These are phyloP conservation scores for Rachicladosporium sp. DNA, from an alignment of 2,329 filamentous ascomycete genomes.

Conservation along the genomic window DNA sequence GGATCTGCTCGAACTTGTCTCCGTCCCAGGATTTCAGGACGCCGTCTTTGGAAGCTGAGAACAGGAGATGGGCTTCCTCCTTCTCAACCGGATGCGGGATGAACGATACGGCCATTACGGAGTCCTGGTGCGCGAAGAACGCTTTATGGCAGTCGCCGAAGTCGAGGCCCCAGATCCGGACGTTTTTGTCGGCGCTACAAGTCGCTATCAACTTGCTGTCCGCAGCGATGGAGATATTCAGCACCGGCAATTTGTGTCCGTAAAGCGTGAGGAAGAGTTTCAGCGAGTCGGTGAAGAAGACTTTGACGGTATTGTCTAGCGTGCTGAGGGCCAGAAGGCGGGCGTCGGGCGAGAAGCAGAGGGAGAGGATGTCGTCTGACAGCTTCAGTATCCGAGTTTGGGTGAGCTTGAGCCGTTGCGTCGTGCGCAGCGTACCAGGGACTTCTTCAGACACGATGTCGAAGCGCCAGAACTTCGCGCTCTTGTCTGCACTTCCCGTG, in stretches of 20 bases:
- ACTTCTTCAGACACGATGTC: conserved; percentile 90
- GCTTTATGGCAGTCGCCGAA: conserved; percentile 98
- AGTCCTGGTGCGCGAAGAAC: conserved; percentile 92
- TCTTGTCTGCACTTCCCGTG: conserved; percentile 90
- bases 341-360: conserved; percentile 82
- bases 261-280: conserved; percentile 98
- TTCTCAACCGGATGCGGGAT: conserved; percentile 75
- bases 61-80: conserved; percentile 91
- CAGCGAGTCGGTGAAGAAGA: conserved; percentile 87
- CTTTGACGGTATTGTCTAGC: conserved; percentile 94
- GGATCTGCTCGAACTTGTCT: conserved; percentile 98
- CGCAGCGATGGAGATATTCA: conserved; percentile 94
- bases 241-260: conserved; percentile 90
- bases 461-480: conserved; percentile 95
- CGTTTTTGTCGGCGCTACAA: conserved; percentile 96
- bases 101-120: conserved; percentile 85
- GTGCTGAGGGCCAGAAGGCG: conserved; percentile 77
- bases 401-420: conserved; percentile 70
- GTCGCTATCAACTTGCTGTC: conserved; percentile 97
- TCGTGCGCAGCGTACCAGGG: conserved; percentile 79
- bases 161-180: conserved; percentile 92
- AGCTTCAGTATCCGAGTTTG: conserved; percentile 83
- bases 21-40: conserved; percentile 96
- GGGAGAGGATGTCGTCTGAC: conserved; percentile 76
- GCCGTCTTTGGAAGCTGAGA: conserved; percentile 85